Percentiles rank a stretch among this genome's conserved stretches.
Evolutionary conservation across 169 alveolate species (phyloP).

Genomic region (Plasmodium coatneyi): DNA sequence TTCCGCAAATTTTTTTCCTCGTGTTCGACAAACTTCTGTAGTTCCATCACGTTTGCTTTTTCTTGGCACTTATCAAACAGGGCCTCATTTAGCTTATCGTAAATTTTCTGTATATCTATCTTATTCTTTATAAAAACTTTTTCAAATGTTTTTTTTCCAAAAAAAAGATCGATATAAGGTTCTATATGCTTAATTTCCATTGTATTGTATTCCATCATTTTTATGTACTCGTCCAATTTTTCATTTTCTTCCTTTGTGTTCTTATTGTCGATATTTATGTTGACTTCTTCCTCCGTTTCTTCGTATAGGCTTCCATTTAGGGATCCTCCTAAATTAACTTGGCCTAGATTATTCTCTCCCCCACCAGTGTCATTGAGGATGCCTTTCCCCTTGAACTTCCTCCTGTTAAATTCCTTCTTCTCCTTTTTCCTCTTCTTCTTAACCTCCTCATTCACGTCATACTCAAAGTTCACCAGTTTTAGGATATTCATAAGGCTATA

Average conservation of each 20-base stretch:
- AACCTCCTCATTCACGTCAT: constrained; percentile 68
- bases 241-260: constrained; percentile 66
- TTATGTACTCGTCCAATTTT: constrained; percentile 27
- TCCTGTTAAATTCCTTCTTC: constrained; percentile 5
- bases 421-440: constrained; percentile 17
- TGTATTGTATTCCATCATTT: constrained; percentile 35
- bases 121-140: constrained; percentile 28
- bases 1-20: constrained; percentile 22
- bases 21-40: constrained; percentile 47
- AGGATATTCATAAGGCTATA: constrained; percentile 61
- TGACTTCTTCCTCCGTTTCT: constrained; percentile 13
- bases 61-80: constrained; percentile 60
- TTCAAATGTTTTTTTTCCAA: constrained; percentile 58
- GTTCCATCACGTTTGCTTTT: constrained; percentile 37
- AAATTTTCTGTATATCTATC: constrained; percentile 46
- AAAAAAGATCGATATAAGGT: constrained; percentile 45
- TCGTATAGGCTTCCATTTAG: background rate
- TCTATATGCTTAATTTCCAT: constrained; percentile 29
- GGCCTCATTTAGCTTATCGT: constrained; percentile 8
- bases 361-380: background rate
- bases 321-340: background rate
- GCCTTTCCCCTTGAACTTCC: background rate
- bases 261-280: constrained; percentile 49
- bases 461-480: constrained; percentile 60
- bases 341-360: background rate